Conservation (phyloP, 768 basidiomycete genomes). For the Naematelia aurantialba region DNA sequence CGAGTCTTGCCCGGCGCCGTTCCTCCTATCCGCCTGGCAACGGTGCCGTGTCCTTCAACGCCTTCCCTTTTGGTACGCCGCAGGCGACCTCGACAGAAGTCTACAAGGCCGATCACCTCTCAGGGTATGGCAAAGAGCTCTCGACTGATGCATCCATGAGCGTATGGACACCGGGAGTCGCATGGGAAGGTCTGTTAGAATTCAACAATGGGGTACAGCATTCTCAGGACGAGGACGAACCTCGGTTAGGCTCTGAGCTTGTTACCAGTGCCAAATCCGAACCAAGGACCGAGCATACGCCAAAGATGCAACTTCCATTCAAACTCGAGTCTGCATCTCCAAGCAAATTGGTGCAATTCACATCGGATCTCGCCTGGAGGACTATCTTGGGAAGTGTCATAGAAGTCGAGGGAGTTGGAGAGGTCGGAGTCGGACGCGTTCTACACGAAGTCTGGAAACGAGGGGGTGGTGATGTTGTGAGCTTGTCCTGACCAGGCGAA, state of each 20-base stretch:
- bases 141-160: not conserved
- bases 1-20: slow-evolving; percentile 18
- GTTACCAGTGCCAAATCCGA: not conserved
- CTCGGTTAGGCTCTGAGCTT: not conserved
- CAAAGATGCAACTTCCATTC: not conserved
- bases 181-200: slow-evolving; percentile 32
- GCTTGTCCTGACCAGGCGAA: slow-evolving; percentile 7
- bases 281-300: not conserved
- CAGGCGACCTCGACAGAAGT: slow-evolving; percentile 13
- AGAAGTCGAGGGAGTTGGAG: slow-evolving; percentile 39
- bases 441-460: slow-evolving; percentile 40
- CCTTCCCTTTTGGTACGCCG: slow-evolving; percentile 19
- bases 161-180: slow-evolving; percentile 18
- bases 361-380: slow-evolving; percentile 36
- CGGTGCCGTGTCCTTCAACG: slow-evolving; percentile 11
- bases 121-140: slow-evolving; percentile 26
- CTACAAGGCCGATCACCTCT: slow-evolving; percentile 10
- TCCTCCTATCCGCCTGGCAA: slow-evolving; percentile 34
- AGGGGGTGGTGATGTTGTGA: slow-evolving; percentile 41
- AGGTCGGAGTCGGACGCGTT: slow-evolving; percentile 28
- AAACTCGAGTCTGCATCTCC: not conserved
- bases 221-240: not conserved
- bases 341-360: slow-evolving; percentile 18
- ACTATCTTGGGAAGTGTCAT: slow-evolving; percentile 39
- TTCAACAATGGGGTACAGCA: slow-evolving; percentile 16